Evolutionary conservation across 352 stramenopile genomes (phyloP).

Genomic region (Phytophthora colocasiae): DNA sequence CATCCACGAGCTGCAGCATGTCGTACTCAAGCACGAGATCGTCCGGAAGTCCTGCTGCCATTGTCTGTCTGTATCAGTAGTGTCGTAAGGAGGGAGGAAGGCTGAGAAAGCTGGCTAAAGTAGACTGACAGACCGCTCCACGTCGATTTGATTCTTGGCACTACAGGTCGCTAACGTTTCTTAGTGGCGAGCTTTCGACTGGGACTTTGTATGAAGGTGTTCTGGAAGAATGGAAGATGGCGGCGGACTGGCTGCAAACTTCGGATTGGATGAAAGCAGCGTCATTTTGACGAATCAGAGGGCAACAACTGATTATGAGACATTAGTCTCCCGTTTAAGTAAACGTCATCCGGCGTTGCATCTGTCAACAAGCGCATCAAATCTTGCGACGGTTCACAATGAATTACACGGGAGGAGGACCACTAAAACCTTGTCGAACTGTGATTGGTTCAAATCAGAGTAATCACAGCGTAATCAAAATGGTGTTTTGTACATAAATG

Average conservation of each 20-base stretch:
- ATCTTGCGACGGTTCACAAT: neutral
- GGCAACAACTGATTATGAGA: neutral
- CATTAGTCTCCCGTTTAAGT: slow-evolving; percentile 5
- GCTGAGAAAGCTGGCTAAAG: slow-evolving; percentile 2
- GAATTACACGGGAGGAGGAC: neutral
- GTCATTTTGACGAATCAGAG: slow-evolving; percentile 2
- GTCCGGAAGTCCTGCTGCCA: slow-evolving; percentile 44
- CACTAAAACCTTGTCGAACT: no score
- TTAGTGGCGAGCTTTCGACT: slow-evolving; percentile 7
- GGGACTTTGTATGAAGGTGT: slow-evolving; percentile 9
- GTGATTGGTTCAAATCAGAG: slow-evolving; percentile 7
- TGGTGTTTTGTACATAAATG: neutral
- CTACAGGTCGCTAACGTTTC: slow-evolving; percentile 1
- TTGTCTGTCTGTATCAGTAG: slow-evolving; percentile 18
- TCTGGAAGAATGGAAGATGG: slow-evolving; percentile 23
- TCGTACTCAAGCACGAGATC: slow-evolving; percentile 55
- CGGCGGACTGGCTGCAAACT: neutral
- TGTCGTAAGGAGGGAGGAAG: neutral
- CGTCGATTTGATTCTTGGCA: slow-evolving; percentile 19
- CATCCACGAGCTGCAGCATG: slow-evolving; percentile 50
- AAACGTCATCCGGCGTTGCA: neutral
- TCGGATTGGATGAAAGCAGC: slow-evolving; percentile 4
- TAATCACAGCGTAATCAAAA: slow-evolving; percentile 5
- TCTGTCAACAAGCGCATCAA: neutral
- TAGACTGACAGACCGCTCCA: slow-evolving; percentile 15